These are phyloP conservation scores for Triangularia setosa DNA, from an alignment of 2,329 filamentous ascomycete species.

Conservation along the genomic window DNA sequence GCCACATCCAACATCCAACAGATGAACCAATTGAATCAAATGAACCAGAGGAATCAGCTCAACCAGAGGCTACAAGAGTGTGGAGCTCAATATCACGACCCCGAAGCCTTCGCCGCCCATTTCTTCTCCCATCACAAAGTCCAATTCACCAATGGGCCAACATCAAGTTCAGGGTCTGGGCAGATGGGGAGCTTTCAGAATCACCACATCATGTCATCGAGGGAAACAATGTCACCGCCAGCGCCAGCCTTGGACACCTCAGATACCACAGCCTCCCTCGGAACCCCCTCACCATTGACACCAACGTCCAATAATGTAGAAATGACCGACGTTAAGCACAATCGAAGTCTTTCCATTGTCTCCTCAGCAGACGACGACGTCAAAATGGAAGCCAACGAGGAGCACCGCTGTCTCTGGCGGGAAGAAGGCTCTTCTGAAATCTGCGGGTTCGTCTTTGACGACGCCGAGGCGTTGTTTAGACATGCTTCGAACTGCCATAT, in stretches of 20 bases:
- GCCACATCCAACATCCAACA: slow-evolving; percentile 13
- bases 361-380: slow-evolving; percentile 15
- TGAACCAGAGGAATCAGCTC: background rate
- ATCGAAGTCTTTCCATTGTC: slow-evolving; percentile 17
- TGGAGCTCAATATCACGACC: slow-evolving; percentile 24
- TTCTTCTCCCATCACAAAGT: slow-evolving; percentile 27
- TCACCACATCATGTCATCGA: slow-evolving; percentile 9
- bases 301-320: slow-evolving; percentile 22
- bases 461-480: slow-evolving; percentile 49
- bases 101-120: slow-evolving; percentile 26
- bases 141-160: slow-evolving; percentile 14
- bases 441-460: slow-evolving; percentile 35
- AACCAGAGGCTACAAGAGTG: slow-evolving; percentile 17
- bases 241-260: slow-evolving; percentile 25
- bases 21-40: slow-evolving; percentile 15
- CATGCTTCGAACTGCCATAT: slow-evolving; percentile 53
- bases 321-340: slow-evolving; percentile 21
- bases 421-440: slow-evolving; percentile 21
- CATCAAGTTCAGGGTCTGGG: background rate
- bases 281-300: slow-evolving; percentile 26
- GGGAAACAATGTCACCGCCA: slow-evolving; percentile 22
- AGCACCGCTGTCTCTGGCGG: slow-evolving; percentile 32
- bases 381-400: slow-evolving; percentile 17
- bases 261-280: slow-evolving; percentile 23
- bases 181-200: background rate